phyloP scores from a whole-genome alignment of 352 stramenopile species.

The Peronospora farinosa region DNA sequence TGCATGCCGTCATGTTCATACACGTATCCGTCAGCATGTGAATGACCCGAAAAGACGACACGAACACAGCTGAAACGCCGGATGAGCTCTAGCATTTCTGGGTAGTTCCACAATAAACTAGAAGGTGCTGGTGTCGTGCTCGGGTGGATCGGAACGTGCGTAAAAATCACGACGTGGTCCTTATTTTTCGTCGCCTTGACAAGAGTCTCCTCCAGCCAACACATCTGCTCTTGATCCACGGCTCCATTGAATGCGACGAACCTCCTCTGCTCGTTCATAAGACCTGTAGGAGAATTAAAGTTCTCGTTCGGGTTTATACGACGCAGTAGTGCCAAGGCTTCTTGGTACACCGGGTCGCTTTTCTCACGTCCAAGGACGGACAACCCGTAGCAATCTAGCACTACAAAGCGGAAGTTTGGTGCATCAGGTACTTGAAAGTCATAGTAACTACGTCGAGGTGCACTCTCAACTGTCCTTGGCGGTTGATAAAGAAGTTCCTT shows the following conservation, averaged over 20 bases:
- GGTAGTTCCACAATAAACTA: constrained; percentile 75
- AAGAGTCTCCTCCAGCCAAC: constrained; percentile 46
- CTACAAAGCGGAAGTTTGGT: constrained; percentile 48
- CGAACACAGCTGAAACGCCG: constrained; percentile 41
- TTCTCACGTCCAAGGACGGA: constrained; percentile 49
- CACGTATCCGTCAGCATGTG: constrained; percentile 54
- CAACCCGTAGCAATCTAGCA: constrained; percentile 66
- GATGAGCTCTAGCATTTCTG: constrained; percentile 50
- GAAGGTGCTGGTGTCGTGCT: constrained; percentile 28
- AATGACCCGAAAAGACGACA: constrained; percentile 65
- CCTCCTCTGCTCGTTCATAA: constrained; percentile 37
- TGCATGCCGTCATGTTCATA: constrained; percentile 27
- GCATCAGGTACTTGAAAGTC: constrained; percentile 44
- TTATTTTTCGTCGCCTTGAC: constrained; percentile 14
- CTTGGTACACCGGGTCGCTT: constrained; percentile 38
- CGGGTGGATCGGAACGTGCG: constrained; percentile 62
- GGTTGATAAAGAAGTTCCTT: constrained; percentile 38
- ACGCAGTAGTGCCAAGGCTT: constrained; percentile 38
- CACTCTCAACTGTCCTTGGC: constrained; percentile 10
- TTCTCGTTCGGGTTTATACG: constrained; percentile 62
- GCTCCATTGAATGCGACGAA: constrained; percentile 80
- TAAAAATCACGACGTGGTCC: constrained; percentile 67
- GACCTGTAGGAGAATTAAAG: constrained; percentile 58
- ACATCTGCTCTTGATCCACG: constrained; percentile 50
- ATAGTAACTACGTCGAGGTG: constrained; percentile 42